Conservation (phyloP, 495 filamentous ascomycete genomes). For the Annulohypoxylon stygium region DNA sequence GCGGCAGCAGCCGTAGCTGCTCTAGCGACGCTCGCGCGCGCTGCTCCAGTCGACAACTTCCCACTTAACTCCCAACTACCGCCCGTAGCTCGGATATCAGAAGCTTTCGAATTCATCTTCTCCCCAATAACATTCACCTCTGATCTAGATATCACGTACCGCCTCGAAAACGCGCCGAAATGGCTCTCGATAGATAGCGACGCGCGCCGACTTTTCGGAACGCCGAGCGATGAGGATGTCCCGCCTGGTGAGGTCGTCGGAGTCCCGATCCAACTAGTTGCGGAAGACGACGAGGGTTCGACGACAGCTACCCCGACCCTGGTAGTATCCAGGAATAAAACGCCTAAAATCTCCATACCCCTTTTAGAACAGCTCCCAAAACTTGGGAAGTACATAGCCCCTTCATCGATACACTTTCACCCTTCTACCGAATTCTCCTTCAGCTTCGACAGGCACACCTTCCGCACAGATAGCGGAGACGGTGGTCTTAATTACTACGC, state of each 20-base stretch:
- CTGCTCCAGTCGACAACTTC: constrained; percentile 66
- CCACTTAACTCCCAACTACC: constrained; percentile 84
- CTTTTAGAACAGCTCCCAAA: constrained; percentile 54
- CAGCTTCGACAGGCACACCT: constrained; percentile 55
- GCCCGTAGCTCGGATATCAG: constrained; percentile 74
- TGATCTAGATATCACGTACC: constrained; percentile 68
- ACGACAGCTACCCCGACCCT: constrained; percentile 70
- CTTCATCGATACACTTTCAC: constrained; percentile 54
- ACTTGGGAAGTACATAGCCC: constrained; percentile 59
- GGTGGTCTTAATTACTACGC: constrained; percentile 74
- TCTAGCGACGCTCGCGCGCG: constrained; percentile 22
- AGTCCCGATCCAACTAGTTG: constrained; percentile 68
- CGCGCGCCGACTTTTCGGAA: constrained; percentile 73
- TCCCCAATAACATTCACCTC: constrained; percentile 76
- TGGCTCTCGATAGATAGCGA: constrained; percentile 78
- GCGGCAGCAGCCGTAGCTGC: constrained; percentile 10
- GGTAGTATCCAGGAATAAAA: constrained; percentile 68
- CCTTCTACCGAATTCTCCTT: constrained; percentile 57
- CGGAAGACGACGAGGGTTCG: constrained; percentile 70
- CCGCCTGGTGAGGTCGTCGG: constrained; percentile 62
- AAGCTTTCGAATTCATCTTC: constrained; percentile 76
- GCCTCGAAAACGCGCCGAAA: constrained; percentile 69
- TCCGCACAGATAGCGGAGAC: constrained; percentile 46
- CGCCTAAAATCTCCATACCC: constrained; percentile 53
- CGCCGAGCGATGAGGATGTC: constrained; percentile 68